Conservation (phyloP, 352 stramenopile species). For the Globisporangium emineosum region DNA sequence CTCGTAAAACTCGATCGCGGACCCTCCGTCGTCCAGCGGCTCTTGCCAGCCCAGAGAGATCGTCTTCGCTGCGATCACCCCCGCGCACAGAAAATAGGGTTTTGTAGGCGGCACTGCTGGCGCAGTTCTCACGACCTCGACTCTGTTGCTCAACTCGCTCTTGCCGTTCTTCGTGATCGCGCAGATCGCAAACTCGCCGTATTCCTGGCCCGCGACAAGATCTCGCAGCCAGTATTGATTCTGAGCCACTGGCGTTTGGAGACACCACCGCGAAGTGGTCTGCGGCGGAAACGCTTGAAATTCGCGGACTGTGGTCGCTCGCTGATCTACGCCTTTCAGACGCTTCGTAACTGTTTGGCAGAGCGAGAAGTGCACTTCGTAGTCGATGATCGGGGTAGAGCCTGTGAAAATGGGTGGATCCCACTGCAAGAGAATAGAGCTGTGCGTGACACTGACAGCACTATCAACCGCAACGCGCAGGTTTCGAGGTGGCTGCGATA, state of each 20-base stretch:
- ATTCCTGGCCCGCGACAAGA: slow-evolving; percentile 45
- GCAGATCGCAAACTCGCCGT: slow-evolving; percentile 39
- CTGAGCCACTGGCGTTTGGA: slow-evolving; percentile 36
- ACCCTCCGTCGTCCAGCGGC: slow-evolving; percentile 56
- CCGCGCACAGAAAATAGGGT: slow-evolving; percentile 46
- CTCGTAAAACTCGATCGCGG: slow-evolving; percentile 62
- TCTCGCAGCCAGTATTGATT: slow-evolving; percentile 41
- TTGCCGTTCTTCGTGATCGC: slow-evolving; percentile 58
- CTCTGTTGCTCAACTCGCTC: slow-evolving; percentile 43
- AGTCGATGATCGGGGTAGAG: slow-evolving; percentile 61
- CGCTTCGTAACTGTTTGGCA: slow-evolving; percentile 6
- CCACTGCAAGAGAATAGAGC: slow-evolving; percentile 44
- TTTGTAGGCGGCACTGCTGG: slow-evolving; percentile 32
- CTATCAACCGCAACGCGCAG: slow-evolving; percentile 32
- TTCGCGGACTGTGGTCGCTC: background rate
- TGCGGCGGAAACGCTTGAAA: slow-evolving; percentile 26
- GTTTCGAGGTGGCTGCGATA: slow-evolving; percentile 64
- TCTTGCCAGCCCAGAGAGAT: slow-evolving; percentile 65
- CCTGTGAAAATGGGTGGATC: slow-evolving; percentile 73
- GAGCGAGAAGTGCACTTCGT: slow-evolving; percentile 49
- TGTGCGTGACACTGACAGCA: slow-evolving; percentile 30
- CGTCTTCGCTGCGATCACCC: slow-evolving; percentile 52
- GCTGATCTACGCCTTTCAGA: background rate
- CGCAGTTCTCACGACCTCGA: slow-evolving; percentile 32
- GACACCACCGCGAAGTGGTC: slow-evolving; percentile 53